Base-by-base conservation (phyloP, 2,329 filamentous ascomycete genomes). In the Aspergillus bombycis region DNA sequence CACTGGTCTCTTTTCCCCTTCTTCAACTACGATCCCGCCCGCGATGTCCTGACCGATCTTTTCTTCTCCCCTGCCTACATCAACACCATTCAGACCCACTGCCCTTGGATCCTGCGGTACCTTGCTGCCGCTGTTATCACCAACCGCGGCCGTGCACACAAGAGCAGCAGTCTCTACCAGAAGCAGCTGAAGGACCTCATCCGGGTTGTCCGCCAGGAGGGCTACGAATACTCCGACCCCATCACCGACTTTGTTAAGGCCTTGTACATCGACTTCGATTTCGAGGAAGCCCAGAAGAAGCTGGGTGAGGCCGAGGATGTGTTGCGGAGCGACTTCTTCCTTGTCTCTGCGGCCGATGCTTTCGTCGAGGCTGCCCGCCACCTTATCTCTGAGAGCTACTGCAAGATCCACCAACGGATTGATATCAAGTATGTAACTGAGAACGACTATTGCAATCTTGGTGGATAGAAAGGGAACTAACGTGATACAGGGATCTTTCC, bases 1-100 rank as follows among this genome's bases (percentile, higher is more conserved):
- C 95, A 99, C 91, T 99, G 95, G 94, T 90, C 92, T 53, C 89
- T 99, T 66, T 99, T 98, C 88, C 94, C 95, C 66, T 94, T 97
- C 83, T 99, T 98, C 88, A 98, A 99, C 88, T 90, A 92, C 83
- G 94, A 98, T 75, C 86, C 89, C 69, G 92, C 93, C 63, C 93
- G 94, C 75, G 95, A 99, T 77, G 88, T 88, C 71, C 87, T 99
- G 73, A 92, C 95, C 76, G 95, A 99, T 73, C 89, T 98, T 78
- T 95, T 97, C 86, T 98, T 99, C 88, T 96, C 91, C 68, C 91
- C 94, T 68, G 88, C 93, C 73, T 99, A 93, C 86, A 99, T 99
- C 88, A 99, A 98, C 88, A 98, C 94, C 73, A 97, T 99, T 79
- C 95, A 99, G 86, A 97, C 95, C 64, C 91, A 89, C 74, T 97